Conservation (phyloP, 2,329 filamentous ascomycete genomes). For the Nemania sp. region DNA sequence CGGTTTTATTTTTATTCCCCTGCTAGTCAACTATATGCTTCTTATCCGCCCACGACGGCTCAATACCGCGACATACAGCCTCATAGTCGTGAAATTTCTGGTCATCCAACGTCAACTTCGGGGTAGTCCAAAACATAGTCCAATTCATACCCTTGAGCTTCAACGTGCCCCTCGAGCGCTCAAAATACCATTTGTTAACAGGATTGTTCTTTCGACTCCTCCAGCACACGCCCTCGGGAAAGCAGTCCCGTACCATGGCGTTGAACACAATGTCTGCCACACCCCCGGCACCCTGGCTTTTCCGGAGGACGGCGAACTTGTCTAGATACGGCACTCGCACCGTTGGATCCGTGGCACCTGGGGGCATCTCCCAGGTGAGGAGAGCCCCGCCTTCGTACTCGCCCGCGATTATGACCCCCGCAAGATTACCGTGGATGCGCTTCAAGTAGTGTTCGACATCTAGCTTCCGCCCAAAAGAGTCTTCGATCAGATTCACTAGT, state of each 20-base stretch:
- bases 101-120: slow-evolving; percentile 67
- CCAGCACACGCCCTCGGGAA: slow-evolving; percentile 92
- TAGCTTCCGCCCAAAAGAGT: slow-evolving; percentile 88
- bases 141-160: slow-evolving; percentile 86
- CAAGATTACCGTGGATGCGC: slow-evolving; percentile 83
- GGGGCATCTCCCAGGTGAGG: slow-evolving; percentile 90
- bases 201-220: slow-evolving; percentile 89
- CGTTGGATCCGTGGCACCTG: slow-evolving; percentile 65
- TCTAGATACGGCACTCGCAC: slow-evolving; percentile 92
- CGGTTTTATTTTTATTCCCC: slow-evolving; percentile 11
- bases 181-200: slow-evolving; percentile 99
- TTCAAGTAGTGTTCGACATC: slow-evolving; percentile 85
- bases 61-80: slow-evolving; percentile 74
- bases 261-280: slow-evolving; percentile 98
- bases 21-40: slow-evolving; percentile 68
- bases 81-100: slow-evolving; percentile 76
- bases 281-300: slow-evolving; percentile 88
- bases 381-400: slow-evolving; percentile 97
- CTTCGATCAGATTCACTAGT: slow-evolving; percentile 88
- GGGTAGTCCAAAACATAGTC: slow-evolving; percentile 99
- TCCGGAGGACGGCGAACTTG: slow-evolving; percentile 94
- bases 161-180: slow-evolving; percentile 84
- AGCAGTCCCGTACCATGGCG: slow-evolving; percentile 90
- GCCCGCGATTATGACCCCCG: slow-evolving; percentile 92
- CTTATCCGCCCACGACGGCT: slow-evolving; percentile 73